These are phyloP conservation scores for Helianthus tuberosus DNA, from an alignment of 129 eudicot genomes.

Conservation along the genomic window DNA sequence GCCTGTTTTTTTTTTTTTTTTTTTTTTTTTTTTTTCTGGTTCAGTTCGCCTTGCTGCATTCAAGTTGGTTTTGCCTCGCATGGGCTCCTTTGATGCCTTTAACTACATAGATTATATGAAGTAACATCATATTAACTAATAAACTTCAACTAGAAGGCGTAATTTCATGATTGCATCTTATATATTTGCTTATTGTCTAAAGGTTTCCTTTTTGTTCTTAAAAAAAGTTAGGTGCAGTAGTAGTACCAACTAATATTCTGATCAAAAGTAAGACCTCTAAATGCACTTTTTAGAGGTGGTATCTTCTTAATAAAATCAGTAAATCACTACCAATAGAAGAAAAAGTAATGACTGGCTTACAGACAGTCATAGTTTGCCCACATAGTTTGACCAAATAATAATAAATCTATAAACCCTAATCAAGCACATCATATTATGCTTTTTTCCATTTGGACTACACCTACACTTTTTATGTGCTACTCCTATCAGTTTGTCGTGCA, in stretches of 20 bases:
- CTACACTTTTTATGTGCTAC: conserved; percentile 14
- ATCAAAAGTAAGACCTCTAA: conserved; percentile 13
- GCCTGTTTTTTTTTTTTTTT: too few species aligned
- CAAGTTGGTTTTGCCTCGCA: too few species aligned
- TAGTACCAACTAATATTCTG: conserved; percentile 19
- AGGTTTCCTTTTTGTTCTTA: neutral
- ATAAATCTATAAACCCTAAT: conserved; percentile 1
- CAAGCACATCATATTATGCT: conserved; percentile 18
- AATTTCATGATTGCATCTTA: neutral
- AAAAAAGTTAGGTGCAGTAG: neutral
- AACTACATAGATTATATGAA: neutral
- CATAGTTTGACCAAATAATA: too few species aligned
- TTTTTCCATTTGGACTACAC: neutral
- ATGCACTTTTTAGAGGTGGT: too few species aligned
- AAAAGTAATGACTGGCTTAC: conserved; percentile 38
- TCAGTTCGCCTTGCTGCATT: too few species aligned
- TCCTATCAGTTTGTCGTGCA: conserved; percentile 19
- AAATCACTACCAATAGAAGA: conserved; percentile 20
- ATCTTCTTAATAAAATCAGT: too few species aligned
- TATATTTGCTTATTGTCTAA: neutral
- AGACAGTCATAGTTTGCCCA: conserved; percentile 39
- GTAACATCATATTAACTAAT: too few species aligned
- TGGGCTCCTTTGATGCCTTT: too few species aligned
- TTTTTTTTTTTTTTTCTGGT: too few species aligned
- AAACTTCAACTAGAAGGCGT: too few species aligned